Evolutionary conservation across 2,329 filamentous ascomycete species (phyloP).

Genomic region (Arthrobotrys megalospora): DNA sequence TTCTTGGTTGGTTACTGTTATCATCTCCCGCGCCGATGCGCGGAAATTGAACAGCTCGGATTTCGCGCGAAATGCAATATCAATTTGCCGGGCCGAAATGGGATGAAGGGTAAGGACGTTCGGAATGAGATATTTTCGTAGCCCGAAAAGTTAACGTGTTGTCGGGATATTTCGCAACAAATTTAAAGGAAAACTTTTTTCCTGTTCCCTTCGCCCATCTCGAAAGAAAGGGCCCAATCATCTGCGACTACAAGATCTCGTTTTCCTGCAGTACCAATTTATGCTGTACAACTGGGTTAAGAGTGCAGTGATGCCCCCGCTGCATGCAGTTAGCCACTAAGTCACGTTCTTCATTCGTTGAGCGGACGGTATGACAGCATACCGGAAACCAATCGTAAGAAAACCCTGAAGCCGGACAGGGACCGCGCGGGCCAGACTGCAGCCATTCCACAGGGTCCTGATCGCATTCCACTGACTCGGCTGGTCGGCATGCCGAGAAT

Average conservation of each 20-base stretch:
- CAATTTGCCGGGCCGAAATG: constrained; percentile 58
- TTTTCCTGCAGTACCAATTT: constrained; percentile 46
- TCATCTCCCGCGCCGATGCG: constrained; percentile 5
- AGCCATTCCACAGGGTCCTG: constrained; percentile 20
- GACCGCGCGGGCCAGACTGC: constrained; percentile 33
- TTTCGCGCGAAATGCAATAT: constrained; percentile 30
- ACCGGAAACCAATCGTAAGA: constrained; percentile 35
- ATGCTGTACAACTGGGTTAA: constrained; percentile 5
- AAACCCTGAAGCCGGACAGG: constrained; percentile 20
- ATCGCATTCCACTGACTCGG: background rate
- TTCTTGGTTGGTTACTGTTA: constrained; percentile 22
- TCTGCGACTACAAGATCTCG: constrained; percentile 44
- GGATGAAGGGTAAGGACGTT: constrained; percentile 37
- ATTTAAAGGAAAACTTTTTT: constrained; percentile 37
- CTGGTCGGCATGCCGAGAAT: constrained; percentile 44
- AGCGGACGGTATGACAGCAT: background rate
- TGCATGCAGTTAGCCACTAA: constrained; percentile 39
- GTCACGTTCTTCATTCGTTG: constrained; percentile 19
- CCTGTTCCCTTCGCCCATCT: constrained; percentile 28
- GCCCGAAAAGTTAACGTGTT: constrained; percentile 19
- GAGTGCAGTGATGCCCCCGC: constrained; percentile 19
- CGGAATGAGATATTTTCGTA: constrained; percentile 61
- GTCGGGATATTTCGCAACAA: constrained; percentile 35
- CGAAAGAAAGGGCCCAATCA: constrained; percentile 42
- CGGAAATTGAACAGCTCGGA: constrained; percentile 55